phyloP scores from a whole-genome alignment of 164 flowering plant species.

The Tetracentron sinense region DNA sequence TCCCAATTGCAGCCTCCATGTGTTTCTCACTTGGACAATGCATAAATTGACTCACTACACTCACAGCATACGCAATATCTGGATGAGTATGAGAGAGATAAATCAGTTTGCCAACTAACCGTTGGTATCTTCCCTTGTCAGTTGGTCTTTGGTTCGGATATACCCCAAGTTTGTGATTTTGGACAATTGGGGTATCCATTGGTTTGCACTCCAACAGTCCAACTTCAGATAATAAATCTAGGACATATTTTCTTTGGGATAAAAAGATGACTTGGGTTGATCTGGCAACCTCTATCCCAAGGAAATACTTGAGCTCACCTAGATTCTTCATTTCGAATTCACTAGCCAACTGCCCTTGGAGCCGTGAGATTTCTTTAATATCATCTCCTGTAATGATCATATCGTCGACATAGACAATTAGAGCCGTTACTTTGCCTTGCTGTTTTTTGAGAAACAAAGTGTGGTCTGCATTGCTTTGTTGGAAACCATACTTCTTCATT shows the following conservation, averaged over 20 bases:
- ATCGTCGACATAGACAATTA: not conserved
- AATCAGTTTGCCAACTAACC: too few species aligned
- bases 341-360: slow-evolving; percentile 2
- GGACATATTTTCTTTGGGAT: too few species aligned
- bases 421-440: not conserved
- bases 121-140: too few species aligned
- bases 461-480: slow-evolving; percentile 3
- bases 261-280: slow-evolving; percentile 2
- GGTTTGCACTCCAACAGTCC: slow-evolving; percentile 5
- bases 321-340: slow-evolving; percentile 12
- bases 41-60: slow-evolving; percentile 2
- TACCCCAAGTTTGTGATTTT: too few species aligned
- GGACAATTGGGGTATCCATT: not conserved
- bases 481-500: slow-evolving; percentile 5
- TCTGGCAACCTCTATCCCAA: too few species aligned
- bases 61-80: too few species aligned
- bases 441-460: not conserved
- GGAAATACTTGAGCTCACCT: slow-evolving; percentile 6
- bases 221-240: not conserved
- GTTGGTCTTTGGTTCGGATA: not conserved
- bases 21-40: not conserved
- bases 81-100: too few species aligned
- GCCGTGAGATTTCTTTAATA: not conserved
- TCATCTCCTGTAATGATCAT: slow-evolving; percentile 7
- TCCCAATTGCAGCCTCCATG: not conserved